phyloP scores from a whole-genome alignment of 2,329 filamentous ascomycete species.

The Botrytis fabae region DNA sequence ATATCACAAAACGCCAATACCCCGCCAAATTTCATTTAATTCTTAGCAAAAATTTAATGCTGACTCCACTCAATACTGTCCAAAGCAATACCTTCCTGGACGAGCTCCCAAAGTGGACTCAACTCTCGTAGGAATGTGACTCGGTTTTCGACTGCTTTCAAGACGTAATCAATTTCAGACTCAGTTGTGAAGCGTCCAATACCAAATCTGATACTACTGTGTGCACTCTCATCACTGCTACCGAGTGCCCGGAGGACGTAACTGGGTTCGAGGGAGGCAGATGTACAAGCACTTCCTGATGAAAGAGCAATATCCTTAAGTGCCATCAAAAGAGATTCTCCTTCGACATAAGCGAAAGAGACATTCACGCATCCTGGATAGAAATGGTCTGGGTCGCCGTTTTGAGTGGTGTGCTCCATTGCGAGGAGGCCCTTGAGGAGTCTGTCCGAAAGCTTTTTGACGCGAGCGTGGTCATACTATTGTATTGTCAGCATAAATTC shows the following conservation, averaged over 20 bases:
- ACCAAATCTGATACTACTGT: conserved; percentile 96
- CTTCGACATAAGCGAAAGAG: conserved; percentile 97
- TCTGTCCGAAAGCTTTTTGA: conserved; percentile 79
- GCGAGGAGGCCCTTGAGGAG: conserved; percentile 79
- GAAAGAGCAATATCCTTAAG: conserved; percentile 97
- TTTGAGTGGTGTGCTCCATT: conserved; percentile 89
- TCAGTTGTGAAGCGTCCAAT: conserved; percentile 97
- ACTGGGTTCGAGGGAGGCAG: conserved; percentile 91
- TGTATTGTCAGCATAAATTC: conserved; percentile 32
- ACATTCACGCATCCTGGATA: conserved; percentile 98
- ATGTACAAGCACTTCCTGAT: conserved; percentile 95
- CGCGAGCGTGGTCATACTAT: conserved; percentile 88
- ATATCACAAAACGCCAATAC: conserved; percentile 20
- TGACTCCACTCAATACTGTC: conserved; percentile 98
- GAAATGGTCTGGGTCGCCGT: conserved; percentile 78
- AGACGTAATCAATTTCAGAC: conserved; percentile 92
- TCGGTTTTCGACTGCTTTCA: conserved; percentile 88
- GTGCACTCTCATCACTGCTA: conserved; percentile 94
- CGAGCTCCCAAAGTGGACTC: conserved; percentile 94
- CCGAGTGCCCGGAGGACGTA: conserved; percentile 94
- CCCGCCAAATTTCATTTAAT: conserved; percentile 2
- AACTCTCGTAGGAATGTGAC: conserved; percentile 92
- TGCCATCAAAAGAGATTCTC: conserved; percentile 96
- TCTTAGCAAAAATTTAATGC: conserved; percentile 56
- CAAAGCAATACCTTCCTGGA: conserved; percentile 93